Evolutionary conservation across 106 monocot genomes (phyloP).

Genomic region (Vanilla planifolia): DNA sequence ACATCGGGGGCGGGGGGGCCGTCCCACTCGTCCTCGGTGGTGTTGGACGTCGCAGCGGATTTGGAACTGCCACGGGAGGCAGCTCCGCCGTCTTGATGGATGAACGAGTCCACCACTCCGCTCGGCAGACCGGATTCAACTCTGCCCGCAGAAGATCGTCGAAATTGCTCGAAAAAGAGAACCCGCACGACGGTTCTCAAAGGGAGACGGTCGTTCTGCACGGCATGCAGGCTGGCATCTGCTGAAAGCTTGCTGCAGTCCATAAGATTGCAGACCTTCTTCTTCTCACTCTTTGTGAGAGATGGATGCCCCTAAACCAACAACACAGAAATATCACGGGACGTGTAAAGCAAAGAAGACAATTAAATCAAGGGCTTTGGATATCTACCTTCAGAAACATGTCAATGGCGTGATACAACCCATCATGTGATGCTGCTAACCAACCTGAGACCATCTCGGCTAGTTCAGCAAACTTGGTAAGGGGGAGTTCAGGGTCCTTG

Average conservation of each 20-base stretch:
- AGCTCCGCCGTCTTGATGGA: conserved; percentile 28
- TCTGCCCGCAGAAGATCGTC: conserved; percentile 16
- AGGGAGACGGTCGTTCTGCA: conserved; percentile 69
- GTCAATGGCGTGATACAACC: conserved; percentile 75
- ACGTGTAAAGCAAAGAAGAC: not conserved
- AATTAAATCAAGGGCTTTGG: not conserved
- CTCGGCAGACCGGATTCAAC: not conserved
- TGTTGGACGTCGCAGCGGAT: conserved; percentile 40
- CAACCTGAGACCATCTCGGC: conserved; percentile 53
- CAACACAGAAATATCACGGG: not conserved
- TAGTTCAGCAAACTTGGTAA: conserved; percentile 68
- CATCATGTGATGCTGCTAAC: conserved; percentile 69
- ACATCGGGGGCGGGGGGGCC: conserved; percentile 18
- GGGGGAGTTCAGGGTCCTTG: conserved; percentile 59
- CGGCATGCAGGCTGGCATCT: conserved; percentile 52
- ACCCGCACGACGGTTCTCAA: conserved; percentile 48
- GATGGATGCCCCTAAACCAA: conserved; percentile 38
- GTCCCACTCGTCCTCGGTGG: conserved; percentile 47
- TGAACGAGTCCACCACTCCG: conserved; percentile 7
- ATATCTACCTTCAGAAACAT: conserved; percentile 66
- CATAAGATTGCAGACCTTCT: conserved; percentile 44
- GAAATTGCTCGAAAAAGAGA: conserved; percentile 47
- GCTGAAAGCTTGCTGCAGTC: conserved; percentile 57
- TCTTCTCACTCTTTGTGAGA: conserved; percentile 47
- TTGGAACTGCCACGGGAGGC: conserved; percentile 44